Conservation (phyloP, 192 early-diverging fungal genomes). For the Coemansia javaensis region DNA sequence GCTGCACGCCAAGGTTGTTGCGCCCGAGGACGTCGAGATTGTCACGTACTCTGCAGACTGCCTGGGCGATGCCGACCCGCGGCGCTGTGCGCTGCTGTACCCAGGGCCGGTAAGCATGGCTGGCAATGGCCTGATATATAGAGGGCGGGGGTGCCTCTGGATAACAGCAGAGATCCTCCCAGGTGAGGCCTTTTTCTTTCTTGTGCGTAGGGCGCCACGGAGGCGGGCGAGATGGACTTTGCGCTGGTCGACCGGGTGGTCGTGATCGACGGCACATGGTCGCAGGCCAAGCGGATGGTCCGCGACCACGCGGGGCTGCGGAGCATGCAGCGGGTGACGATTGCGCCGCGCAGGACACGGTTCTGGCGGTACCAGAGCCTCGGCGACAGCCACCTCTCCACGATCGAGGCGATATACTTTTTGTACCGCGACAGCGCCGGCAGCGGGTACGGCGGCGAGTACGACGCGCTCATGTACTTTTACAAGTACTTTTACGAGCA, state of each 20-base stretch:
- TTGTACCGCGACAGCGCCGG: slow-evolving; percentile 77
- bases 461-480: slow-evolving; percentile 86
- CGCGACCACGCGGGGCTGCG: slow-evolving; percentile 47
- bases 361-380: slow-evolving; percentile 91
- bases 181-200: no score
- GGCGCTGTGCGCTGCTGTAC: slow-evolving; percentile 71
- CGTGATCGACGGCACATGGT: slow-evolving; percentile 97
- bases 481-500: slow-evolving; percentile 86
- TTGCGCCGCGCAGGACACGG: slow-evolving; percentile 67
- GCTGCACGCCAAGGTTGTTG: slow-evolving; percentile 75
- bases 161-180: no score
- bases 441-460: slow-evolving; percentile 64
- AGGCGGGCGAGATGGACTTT: slow-evolving; percentile 62
- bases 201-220: slow-evolving; percentile 55
- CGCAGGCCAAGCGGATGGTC: slow-evolving; percentile 67
- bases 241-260: slow-evolving; percentile 66
- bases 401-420: slow-evolving; percentile 95
- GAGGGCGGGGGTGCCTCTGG: neutral
- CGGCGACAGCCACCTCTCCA: slow-evolving; percentile 72
- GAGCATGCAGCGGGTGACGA: slow-evolving; percentile 57
- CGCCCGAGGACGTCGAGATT: slow-evolving; percentile 64
- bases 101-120: slow-evolving; percentile 63
- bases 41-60: slow-evolving; percentile 50
- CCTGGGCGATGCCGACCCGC: slow-evolving; percentile 59
- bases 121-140: no score